Conservation (phyloP, 1,284 basidiomycete genomes). For the Chalciporus sp. region DNA sequence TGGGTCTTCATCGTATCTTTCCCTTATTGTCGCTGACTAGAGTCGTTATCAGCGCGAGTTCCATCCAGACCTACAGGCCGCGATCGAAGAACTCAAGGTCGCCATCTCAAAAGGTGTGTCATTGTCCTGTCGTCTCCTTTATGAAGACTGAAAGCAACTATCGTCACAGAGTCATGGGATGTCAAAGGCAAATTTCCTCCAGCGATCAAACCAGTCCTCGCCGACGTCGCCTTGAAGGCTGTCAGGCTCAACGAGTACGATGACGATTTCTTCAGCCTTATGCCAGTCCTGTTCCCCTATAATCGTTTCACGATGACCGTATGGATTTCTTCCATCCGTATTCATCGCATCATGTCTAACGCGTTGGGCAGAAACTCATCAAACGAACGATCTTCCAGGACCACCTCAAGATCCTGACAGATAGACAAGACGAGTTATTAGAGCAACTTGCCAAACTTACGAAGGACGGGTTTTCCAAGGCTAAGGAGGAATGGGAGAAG, state of each 20-base stretch:
- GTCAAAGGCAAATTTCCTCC: constrained; percentile 89
- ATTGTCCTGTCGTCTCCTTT: neutral
- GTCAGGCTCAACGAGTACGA: constrained; percentile 86
- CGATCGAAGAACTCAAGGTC: constrained; percentile 62
- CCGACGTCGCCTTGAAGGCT: constrained; percentile 75
- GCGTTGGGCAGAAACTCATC: constrained; percentile 67
- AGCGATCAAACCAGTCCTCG: constrained; percentile 72
- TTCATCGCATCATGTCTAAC: constrained; percentile 9
- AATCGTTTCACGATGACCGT: constrained; percentile 90
- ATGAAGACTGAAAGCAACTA: neutral
- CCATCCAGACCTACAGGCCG: constrained; percentile 66
- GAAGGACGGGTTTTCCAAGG: constrained; percentile 63
- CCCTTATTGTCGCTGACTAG: neutral
- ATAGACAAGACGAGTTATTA: constrained; percentile 66
- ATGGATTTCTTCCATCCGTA: constrained; percentile 24
- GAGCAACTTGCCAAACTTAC: constrained; percentile 59
- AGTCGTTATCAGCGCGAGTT: constrained; percentile 50
- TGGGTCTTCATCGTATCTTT: constrained; percentile 18
- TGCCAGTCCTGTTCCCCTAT: constrained; percentile 89
- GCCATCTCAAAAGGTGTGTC: constrained; percentile 59
- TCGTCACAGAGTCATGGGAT: constrained; percentile 60
- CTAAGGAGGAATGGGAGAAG: constrained; percentile 74
- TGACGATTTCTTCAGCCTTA: constrained; percentile 87
- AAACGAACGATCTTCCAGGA: constrained; percentile 77
- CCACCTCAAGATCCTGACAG: constrained; percentile 61